A percentile compares a stretch with the other conserved stretches of the same genome.
These are phyloP conservation scores for Cyclospora cayetanensis DNA, from an alignment of 169 alveolate species.

Conservation along the genomic window DNA sequence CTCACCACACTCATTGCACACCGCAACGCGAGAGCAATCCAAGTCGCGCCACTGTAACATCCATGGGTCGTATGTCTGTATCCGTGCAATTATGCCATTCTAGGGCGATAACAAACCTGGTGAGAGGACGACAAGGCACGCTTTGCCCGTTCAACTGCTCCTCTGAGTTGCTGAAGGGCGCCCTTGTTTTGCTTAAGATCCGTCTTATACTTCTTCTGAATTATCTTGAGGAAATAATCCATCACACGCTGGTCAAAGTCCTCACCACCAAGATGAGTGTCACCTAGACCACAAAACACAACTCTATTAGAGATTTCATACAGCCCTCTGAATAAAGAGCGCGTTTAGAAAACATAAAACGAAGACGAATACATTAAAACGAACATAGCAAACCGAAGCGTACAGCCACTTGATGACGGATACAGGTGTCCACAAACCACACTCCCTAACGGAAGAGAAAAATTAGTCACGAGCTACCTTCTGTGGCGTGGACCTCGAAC, in stretches of 20 bases:
- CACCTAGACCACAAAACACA: constrained; percentile 75
- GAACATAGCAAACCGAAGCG: background rate
- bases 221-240: constrained; percentile 95
- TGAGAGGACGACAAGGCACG: constrained; percentile 95
- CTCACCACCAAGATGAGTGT: constrained; percentile 99
- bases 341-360: background rate
- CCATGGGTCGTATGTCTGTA: too few relatives aligned
- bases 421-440: background rate
- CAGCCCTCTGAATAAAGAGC: background rate
- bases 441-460: background rate
- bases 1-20: too few relatives aligned
- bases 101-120: constrained; percentile 68
- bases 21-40: too few relatives aligned
- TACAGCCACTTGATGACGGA: background rate
- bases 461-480: constrained; percentile 84
- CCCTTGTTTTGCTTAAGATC: constrained; percentile 94
- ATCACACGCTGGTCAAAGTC: constrained; percentile 97
- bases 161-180: constrained; percentile 97
- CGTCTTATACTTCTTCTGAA: constrained; percentile 93
- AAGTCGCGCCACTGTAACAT: too few relatives aligned
- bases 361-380: background rate
- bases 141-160: constrained; percentile 98
- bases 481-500: constrained; percentile 98
- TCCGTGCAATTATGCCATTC: too few relatives aligned
- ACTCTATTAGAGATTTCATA: background rate